These are phyloP conservation scores for Trichomonascaceae sp. DNA, from an alignment of 1,139 yeast species.

Conservation along the genomic window DNA sequence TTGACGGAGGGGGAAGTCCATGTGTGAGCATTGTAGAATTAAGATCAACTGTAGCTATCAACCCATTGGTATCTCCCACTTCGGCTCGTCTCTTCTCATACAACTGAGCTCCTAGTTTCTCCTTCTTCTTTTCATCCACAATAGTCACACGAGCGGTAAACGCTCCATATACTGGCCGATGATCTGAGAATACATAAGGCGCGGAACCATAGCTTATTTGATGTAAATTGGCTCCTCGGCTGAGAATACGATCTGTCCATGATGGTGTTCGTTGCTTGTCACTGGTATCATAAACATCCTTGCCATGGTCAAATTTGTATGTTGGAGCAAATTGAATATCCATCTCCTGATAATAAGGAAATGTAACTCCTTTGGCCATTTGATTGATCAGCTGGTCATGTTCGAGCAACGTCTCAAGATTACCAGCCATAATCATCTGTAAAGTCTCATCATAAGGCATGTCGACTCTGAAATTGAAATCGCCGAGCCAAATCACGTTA, in stretches of 20 bases:
- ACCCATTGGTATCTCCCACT: slow-evolving; percentile 33
- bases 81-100: slow-evolving; percentile 42
- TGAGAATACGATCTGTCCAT: slow-evolving; percentile 85
- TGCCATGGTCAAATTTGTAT: slow-evolving; percentile 88
- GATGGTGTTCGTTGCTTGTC: slow-evolving; percentile 93
- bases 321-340: slow-evolving; percentile 80
- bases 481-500: slow-evolving; percentile 90
- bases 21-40: slow-evolving; percentile 34
- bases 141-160: slow-evolving; percentile 64
- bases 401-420: slow-evolving; percentile 49
- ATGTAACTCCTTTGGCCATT: slow-evolving; percentile 79
- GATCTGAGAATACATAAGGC: slow-evolving; percentile 75
- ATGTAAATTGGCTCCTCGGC: slow-evolving; percentile 47
- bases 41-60: slow-evolving; percentile 30
- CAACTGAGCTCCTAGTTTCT: slow-evolving; percentile 51
- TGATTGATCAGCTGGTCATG: slow-evolving; percentile 79
- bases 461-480: slow-evolving; percentile 80
- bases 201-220: slow-evolving; percentile 63
- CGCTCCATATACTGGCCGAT: slow-evolving; percentile 82
- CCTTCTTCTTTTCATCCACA: slow-evolving; percentile 59
- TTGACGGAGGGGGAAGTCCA: slow-evolving; percentile 79
- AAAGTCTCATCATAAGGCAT: slow-evolving; percentile 74
- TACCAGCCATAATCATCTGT: slow-evolving; percentile 43
- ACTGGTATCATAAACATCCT: slow-evolving; percentile 75
- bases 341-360: slow-evolving; percentile 79